phyloP scores from a whole-genome alignment of 352 stramenopile genomes.

The Hyphochytrium catenoides region DNA sequence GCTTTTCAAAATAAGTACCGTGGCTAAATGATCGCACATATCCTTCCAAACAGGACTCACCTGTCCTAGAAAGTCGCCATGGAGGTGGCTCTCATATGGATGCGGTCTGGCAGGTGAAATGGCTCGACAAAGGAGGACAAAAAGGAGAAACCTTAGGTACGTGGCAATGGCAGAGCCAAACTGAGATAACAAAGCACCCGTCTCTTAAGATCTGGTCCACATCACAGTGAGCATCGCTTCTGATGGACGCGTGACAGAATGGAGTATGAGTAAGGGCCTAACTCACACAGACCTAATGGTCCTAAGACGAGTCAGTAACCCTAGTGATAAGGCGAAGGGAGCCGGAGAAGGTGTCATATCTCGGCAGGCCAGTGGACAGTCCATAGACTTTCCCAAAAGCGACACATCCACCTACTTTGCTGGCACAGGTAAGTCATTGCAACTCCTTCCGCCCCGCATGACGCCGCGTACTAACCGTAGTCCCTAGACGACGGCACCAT shows the following conservation, averaged over 20 bases:
- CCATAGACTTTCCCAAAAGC: slow-evolving; percentile 50
- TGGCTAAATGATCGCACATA: too few species aligned
- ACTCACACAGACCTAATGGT: slow-evolving; percentile 67
- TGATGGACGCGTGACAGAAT: slow-evolving; percentile 71
- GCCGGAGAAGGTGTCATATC: slow-evolving; percentile 60
- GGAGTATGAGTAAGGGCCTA: slow-evolving; percentile 74
- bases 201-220: too few species aligned
- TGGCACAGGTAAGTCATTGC: slow-evolving; percentile 17
- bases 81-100: slow-evolving; percentile 54
- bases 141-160: slow-evolving; percentile 46
- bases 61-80: slow-evolving; percentile 10
- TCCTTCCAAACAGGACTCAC: too few species aligned
- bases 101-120: slow-evolving; percentile 72
- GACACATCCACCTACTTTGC: slow-evolving; percentile 66
- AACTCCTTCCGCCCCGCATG: background rate
- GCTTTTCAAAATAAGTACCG: too few species aligned
- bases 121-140: slow-evolving; percentile 60
- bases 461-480: too few species aligned
- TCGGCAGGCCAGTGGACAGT: slow-evolving; percentile 50
- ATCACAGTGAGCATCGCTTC: slow-evolving; percentile 71
- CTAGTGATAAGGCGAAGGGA: slow-evolving; percentile 27
- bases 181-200: too few species aligned
- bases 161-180: too few species aligned
- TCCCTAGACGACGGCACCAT: slow-evolving; percentile 53
- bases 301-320: slow-evolving; percentile 53